Evolutionary conservation across 139 green algal species (phyloP).

Genomic region (Deuterostichococcus epilithicus): DNA sequence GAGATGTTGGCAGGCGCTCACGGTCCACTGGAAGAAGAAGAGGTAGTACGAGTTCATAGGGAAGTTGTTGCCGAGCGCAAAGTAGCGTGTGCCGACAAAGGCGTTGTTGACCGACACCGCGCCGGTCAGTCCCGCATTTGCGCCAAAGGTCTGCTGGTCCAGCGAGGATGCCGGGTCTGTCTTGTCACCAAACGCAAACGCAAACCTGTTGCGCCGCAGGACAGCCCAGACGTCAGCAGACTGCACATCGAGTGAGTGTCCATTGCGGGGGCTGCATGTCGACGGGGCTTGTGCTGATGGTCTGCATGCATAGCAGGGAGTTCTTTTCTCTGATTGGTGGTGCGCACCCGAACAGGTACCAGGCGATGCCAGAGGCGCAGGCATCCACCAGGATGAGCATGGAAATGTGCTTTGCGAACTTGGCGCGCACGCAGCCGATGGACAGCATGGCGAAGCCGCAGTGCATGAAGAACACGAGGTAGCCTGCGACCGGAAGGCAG

Average conservation of each 20-base stretch:
- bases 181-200: constrained; percentile 23
- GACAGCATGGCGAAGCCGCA: constrained; percentile 69
- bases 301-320: no score
- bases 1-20: neutral
- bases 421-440: constrained; percentile 28
- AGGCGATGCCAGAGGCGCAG: constrained; percentile 21
- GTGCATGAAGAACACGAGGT: constrained; percentile 73
- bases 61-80: constrained; percentile 15
- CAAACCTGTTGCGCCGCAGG: constrained; percentile 1
- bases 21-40: constrained; percentile 36
- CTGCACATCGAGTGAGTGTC: no score
- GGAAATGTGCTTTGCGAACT: constrained; percentile 40
- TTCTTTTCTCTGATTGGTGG: no score
- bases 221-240: no score
- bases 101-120: constrained; percentile 7
- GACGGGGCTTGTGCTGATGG: no score
- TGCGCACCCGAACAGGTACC: constrained; percentile 21
- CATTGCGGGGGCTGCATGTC: no score
- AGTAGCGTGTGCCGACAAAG: constrained; percentile 29
- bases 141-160: neutral
- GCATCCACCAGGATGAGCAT: constrained; percentile 39
- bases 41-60: constrained; percentile 7
- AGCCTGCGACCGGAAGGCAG: no score
- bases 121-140: neutral
- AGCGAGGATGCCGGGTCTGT: neutral